phyloP scores from a whole-genome alignment of 164 flowering plant genomes.

The Dillenia turbinata region DNA sequence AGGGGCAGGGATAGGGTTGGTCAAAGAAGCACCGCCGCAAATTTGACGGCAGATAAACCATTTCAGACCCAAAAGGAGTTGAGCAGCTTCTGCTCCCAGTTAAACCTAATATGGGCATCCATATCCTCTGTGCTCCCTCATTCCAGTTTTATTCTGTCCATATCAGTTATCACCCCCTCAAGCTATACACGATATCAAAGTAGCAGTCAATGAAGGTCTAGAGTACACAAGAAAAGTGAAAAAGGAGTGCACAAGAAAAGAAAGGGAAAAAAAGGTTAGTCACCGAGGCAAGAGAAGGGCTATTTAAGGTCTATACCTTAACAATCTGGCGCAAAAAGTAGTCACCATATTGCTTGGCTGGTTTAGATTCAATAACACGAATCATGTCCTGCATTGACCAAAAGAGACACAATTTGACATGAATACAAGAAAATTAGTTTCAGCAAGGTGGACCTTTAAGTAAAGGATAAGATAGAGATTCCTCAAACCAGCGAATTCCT shows the following conservation, averaged over 20 bases:
- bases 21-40: too few relatives aligned
- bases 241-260: neutral
- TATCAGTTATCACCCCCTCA: slow-evolving; percentile 66
- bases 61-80: too few relatives aligned
- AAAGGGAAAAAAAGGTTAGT: neutral
- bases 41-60: too few relatives aligned
- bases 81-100: too few relatives aligned
- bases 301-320: slow-evolving; percentile 61
- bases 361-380: slow-evolving; percentile 70
- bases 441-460: too few relatives aligned
- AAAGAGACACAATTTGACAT: neutral
- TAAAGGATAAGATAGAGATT: too few relatives aligned
- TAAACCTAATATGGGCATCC: too few relatives aligned
- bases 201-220: neutral
- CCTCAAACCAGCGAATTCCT: too few relatives aligned
- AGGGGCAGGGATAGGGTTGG: too few relatives aligned
- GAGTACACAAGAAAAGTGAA: neutral
- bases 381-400: slow-evolving; percentile 62
- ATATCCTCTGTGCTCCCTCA: slow-evolving; percentile 12
- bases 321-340: slow-evolving; percentile 88
- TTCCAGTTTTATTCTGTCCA: slow-evolving; percentile 71
- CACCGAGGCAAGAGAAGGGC: neutral
- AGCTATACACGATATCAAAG: slow-evolving; percentile 39
- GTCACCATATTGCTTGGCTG: slow-evolving; percentile 79
- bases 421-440: too few relatives aligned